Evolutionary conservation across 352 stramenopile species (phyloP).

Genomic region (Phytophthora europaea): DNA sequence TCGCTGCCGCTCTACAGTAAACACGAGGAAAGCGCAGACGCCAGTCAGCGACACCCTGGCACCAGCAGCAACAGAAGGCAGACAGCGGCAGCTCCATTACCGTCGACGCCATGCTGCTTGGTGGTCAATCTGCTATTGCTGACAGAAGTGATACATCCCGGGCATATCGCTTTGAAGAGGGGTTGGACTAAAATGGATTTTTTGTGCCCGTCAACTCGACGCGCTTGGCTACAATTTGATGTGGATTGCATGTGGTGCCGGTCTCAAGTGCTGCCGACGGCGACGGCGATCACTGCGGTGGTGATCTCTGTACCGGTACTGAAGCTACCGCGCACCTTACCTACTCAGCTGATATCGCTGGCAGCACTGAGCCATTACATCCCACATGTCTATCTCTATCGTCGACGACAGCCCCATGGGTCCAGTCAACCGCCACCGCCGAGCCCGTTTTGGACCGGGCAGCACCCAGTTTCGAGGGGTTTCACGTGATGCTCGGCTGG

Average conservation of each 20-base stretch:
- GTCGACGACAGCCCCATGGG: conserved; percentile 5
- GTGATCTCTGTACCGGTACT: neutral
- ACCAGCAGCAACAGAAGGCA: conserved; percentile 6
- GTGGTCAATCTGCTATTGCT: conserved; percentile 9
- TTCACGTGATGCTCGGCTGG: conserved; percentile 9
- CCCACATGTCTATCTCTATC: neutral
- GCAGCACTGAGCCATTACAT: neutral
- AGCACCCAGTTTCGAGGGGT: conserved; percentile 20
- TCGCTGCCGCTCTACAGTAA: conserved; percentile 57
- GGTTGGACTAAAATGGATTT: conserved; percentile 18
- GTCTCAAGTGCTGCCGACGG: conserved; percentile 1
- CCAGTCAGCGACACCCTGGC: neutral
- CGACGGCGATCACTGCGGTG: neutral
- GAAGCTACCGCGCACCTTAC: neutral
- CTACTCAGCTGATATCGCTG: conserved; percentile 21
- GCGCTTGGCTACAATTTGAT: conserved; percentile 5
- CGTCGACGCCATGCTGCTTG: conserved; percentile 20
- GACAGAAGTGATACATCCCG: neutral
- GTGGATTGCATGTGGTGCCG: neutral
- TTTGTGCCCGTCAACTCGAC: conserved; percentile 11
- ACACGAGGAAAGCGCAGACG: neutral
- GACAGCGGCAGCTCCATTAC: conserved; percentile 12
- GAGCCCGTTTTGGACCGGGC: conserved; percentile 1
- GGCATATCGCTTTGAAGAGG: conserved; percentile 26
- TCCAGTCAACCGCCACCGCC: conserved; percentile 13